Evolutionary conservation across 805 yeast genomes (phyloP), one percentile per base, ranked within the genome.

Genomic region (Candida ulmi): DNA sequence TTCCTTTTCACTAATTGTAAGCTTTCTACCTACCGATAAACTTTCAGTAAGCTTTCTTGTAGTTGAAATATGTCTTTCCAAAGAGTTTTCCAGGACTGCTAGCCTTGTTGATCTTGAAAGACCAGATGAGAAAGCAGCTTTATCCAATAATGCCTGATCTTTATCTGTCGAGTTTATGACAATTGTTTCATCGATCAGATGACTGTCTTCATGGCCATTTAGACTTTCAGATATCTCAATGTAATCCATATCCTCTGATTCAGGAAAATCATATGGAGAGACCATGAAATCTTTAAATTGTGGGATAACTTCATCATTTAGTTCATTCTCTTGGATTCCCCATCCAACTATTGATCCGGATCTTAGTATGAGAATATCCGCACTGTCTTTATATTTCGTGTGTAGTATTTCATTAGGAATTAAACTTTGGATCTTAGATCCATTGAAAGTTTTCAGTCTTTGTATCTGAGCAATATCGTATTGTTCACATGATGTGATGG

Each of bases 41-140:
- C 69, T 65, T 41, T 80, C 83, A 2, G 93, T 80, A 33, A 84
- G 76, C 24, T 65, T 64, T 49, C 80, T 74, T 2, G 95, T 81
- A 37, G 75, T 57, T 27, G 58, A 62, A n/a, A 86, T 74, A 51
- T 83, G 84, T 21, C 71, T 63, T 48, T 88, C 96, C 31, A 88
- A 64, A 4, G 81, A 69, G 19, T 72, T 68, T 58, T 90, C 97
- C 29, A 90, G 60, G 1, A 88, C 78, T 0, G 95, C 88, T 33
- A 90, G 66, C 54, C 93, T 75, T 0, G 97, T 88, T 2, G 95
- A 85, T 49, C 96, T 64, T 0, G 96, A 82, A 25, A 90, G 64
- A 0, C 96, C 96, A 39, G 86, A 80, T 2, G 95, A 82, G 60
- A 88, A 88, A 0, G 96, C 96, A 9, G 88, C 83, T 63, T 83